Percentiles rank a stretch among this genome's conserved stretches.
Evolutionary conservation across 2,329 filamentous ascomycete genomes (phyloP).

Genomic region (Aureobasidium musti): DNA sequence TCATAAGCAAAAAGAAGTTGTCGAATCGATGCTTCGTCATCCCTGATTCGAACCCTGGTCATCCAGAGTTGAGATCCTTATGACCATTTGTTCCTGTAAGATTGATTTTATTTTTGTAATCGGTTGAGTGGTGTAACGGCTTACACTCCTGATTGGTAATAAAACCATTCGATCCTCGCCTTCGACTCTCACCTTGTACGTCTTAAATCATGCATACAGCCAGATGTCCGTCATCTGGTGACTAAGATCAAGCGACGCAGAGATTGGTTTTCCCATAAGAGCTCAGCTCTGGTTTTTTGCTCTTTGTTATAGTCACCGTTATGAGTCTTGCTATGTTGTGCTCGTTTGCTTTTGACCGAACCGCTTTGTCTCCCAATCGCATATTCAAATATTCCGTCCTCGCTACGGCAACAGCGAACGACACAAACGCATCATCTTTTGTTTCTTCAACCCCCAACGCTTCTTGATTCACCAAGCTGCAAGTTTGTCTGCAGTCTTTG

Average conservation of each 20-base stretch:
- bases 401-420: not conserved
- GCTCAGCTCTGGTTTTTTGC: slow-evolving; percentile 2
- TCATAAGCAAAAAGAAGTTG: not conserved
- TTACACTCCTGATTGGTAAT: not conserved
- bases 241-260: not conserved
- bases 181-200: not conserved
- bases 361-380: not conserved
- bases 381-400: not conserved
- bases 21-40: not conserved
- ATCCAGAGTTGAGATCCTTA: too few relatives aligned
- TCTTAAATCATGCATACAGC: slow-evolving; percentile 3
- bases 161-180: not conserved
- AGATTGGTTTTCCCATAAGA: not conserved
- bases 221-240: not conserved
- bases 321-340: not conserved
- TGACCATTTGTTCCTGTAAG: not conserved
- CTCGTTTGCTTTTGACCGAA: not conserved
- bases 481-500: not conserved
- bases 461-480: too few relatives aligned
- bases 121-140: not conserved
- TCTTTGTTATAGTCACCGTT: not conserved
- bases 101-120: not conserved
- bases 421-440: not conserved
- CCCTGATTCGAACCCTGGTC: not conserved
- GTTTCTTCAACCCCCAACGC: not conserved